Evolutionary conservation across 1,139 yeast species (phyloP).

Genomic region (Geotrichum histeridarum): DNA sequence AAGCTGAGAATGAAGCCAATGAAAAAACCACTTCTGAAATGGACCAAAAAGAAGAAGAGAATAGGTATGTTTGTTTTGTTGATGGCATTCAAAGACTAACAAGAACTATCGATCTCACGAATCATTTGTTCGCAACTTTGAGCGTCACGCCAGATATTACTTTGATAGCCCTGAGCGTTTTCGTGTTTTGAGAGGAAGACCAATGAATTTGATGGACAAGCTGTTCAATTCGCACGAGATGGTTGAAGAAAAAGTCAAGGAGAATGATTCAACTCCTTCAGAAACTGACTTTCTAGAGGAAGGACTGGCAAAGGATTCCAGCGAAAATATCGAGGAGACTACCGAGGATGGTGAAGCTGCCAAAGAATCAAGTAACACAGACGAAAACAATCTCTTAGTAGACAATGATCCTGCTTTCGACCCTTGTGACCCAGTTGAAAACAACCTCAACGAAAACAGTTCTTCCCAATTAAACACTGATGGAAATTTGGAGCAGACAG

Average conservation of each 20-base stretch:
- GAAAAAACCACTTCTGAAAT: background rate
- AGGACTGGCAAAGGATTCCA: background rate
- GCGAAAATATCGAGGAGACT: background rate
- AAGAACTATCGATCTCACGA: background rate
- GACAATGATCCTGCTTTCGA: too few relatives aligned
- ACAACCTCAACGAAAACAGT: too few relatives aligned
- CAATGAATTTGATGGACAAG: background rate
- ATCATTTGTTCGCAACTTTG: background rate
- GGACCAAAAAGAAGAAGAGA: background rate
- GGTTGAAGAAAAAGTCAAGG: background rate
- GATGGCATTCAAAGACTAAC: too few relatives aligned
- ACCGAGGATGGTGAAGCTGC: background rate
- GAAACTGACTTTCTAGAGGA: background rate
- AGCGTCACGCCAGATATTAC: conserved; percentile 8
- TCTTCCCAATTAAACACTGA: too few relatives aligned
- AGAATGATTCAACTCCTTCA: background rate
- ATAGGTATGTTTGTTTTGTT: too few relatives aligned
- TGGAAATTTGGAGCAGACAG: too few relatives aligned
- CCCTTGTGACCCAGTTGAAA: too few relatives aligned
- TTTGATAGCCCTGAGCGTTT: conserved; percentile 16
- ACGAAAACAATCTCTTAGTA: background rate
- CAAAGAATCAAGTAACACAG: background rate
- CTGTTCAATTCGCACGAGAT: conserved; percentile 11
- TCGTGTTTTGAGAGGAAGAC: background rate
- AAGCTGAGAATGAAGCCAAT: background rate